Evolutionary conservation across 2,329 filamentous ascomycete genomes (phyloP).

Genomic region (Colletotrichum godetiae): DNA sequence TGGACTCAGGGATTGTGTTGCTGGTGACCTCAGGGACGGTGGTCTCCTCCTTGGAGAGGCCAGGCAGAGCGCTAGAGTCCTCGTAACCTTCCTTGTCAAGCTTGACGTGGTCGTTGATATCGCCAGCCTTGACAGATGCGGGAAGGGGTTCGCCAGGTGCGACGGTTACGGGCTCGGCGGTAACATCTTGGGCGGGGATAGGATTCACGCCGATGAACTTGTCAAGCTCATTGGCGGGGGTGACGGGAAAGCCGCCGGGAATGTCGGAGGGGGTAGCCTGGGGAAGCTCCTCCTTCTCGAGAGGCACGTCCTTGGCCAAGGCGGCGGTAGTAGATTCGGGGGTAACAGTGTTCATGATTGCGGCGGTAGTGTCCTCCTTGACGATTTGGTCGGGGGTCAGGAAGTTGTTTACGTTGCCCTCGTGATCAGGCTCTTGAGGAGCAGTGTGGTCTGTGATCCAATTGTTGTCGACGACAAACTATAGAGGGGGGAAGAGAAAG

Average conservation of each 20-base stretch:
- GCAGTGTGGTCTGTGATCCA: constrained; percentile 88
- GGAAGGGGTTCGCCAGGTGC: constrained; percentile 86
- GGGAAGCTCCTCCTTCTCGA: constrained; percentile 40
- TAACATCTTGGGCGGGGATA: constrained; percentile 70
- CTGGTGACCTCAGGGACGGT: constrained; percentile 65
- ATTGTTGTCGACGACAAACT: constrained; percentile 95
- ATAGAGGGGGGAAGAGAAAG: constrained; percentile 38
- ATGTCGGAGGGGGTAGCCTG: constrained; percentile 48
- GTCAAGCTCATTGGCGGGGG: constrained; percentile 66
- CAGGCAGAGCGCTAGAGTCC: constrained; percentile 75
- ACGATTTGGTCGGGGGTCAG: constrained; percentile 79
- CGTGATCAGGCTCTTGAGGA: constrained; percentile 83
- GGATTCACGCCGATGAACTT: constrained; percentile 70
- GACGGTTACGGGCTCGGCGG: constrained; percentile 83
- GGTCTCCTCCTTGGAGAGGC: constrained; percentile 52
- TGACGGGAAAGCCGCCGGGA: constrained; percentile 70
- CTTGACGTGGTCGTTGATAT: constrained; percentile 77
- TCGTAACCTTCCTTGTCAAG: constrained; percentile 90
- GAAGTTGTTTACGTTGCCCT: constrained; percentile 94
- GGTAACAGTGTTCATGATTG: constrained; percentile 73
- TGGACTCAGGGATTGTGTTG: constrained; percentile 84
- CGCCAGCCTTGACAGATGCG: constrained; percentile 73
- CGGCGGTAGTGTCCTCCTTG: constrained; percentile 56
- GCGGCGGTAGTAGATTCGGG: constrained; percentile 78
- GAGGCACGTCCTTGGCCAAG: constrained; percentile 66